Base-by-base conservation (phyloP, 2,329 filamentous ascomycete species). In the Alternaria brassicae region DNA sequence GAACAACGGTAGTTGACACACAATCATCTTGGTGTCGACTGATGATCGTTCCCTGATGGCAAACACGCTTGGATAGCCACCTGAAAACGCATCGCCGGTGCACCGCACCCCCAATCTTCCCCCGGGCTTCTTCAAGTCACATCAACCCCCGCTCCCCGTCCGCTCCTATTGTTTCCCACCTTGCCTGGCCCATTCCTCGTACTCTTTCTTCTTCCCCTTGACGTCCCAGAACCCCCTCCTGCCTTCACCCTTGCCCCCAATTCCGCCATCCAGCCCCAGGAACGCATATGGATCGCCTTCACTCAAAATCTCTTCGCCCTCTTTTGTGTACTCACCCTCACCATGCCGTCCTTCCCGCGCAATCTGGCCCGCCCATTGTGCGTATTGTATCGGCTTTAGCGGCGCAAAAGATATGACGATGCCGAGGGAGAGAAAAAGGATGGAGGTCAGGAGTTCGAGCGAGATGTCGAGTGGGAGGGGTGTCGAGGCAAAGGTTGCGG, bases 181-280 rank as follows among this genome's bases (percentile, higher is more conserved):
- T 41, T 56, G 60, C 58, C 54, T 62, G 3, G 62, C 91, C 79
- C 93, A 89, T 65, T 97, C 91, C 79, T 97, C 91, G 79, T 93
- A 85, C 73, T 98, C 98, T 13, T 91, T 89, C 52, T 89, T 88
- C 68, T 95, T 84, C 60, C 90, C 90, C 77, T 92, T 88, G 63
- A 98, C 91, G 80, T 99, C 92, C 80, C 92, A 85, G 72, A 98
- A 99, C 1, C 92, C 89, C 45, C 89, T 87, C 67, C 95, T 83
- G 60, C 91, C 89, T 79, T 98, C 94, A 2, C 68, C 69, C 41
- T 68, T 72, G 28, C 89, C 67, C 59, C 94, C 69, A 58, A 75
- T 84, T 60, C 91, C 89, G 2, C 58, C 63, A 56, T 76, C 72
- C 12, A 78, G 54, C 1, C 74, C 74, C 60, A 97, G 78, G 44